Conservation (phyloP, 2,329 filamentous ascomycete species). For the Arthroderma sp. region DNA sequence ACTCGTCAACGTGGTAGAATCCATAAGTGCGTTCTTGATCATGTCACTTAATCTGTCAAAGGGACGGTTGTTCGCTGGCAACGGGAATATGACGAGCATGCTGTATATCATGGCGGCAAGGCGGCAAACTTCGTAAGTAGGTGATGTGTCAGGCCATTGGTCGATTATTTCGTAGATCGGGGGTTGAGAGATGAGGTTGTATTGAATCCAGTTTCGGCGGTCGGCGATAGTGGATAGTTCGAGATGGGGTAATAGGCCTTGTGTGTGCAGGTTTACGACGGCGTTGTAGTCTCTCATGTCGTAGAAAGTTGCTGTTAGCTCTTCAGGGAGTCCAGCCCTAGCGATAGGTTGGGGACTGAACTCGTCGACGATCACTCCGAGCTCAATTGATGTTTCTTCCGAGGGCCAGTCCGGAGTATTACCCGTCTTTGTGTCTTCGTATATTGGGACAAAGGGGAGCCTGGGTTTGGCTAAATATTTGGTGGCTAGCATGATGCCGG, state of each 20-base stretch:
- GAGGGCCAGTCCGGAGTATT: constrained; percentile 12
- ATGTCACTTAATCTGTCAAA: constrained; percentile 18
- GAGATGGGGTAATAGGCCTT: constrained; percentile 10
- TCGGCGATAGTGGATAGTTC: constrained; percentile 16
- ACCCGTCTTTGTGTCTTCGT: constrained; percentile 10
- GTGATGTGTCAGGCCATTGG: constrained; percentile 5
- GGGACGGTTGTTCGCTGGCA: constrained; percentile 26
- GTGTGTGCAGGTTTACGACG: constrained; percentile 14
- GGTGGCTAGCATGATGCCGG: constrained; percentile 15
- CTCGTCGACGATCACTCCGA: background rate
- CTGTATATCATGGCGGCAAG: constrained; percentile 25
- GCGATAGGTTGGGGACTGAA: constrained; percentile 1
- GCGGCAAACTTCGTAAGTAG: constrained; percentile 24
- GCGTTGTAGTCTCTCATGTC: constrained; percentile 17
- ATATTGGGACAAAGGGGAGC: constrained; percentile 14
- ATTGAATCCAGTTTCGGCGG: constrained; percentile 28
- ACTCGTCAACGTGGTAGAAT: constrained; percentile 11
- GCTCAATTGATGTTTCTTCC: constrained; percentile 3
- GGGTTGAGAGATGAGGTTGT: constrained; percentile 21
- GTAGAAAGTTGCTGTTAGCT: constrained; percentile 11
- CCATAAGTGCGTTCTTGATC: constrained; percentile 16
- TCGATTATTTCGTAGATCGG: constrained; percentile 14
- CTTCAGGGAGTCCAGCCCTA: constrained; percentile 2
- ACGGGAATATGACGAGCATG: constrained; percentile 27
- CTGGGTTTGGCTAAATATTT: constrained; percentile 14